phyloP scores from a whole-genome alignment of 768 basidiomycete species.

The Tricholoma matsutake region DNA sequence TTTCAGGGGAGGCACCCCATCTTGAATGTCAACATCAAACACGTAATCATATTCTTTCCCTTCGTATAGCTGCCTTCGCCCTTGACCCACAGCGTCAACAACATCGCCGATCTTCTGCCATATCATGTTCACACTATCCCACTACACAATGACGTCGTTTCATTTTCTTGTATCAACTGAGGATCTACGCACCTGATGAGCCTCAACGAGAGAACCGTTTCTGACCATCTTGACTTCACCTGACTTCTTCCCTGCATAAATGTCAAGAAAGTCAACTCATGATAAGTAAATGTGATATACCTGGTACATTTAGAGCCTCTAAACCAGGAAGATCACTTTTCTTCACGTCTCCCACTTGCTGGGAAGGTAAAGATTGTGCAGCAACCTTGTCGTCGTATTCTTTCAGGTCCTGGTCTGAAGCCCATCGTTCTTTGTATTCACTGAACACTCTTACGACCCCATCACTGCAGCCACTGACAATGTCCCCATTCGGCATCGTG shows the following conservation, averaged over 20 bases:
- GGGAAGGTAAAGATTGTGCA: slow-evolving; percentile 74
- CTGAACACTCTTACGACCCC: slow-evolving; percentile 86
- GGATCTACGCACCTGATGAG: slow-evolving; percentile 68
- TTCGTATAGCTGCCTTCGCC: slow-evolving; percentile 87
- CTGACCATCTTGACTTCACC: slow-evolving; percentile 93
- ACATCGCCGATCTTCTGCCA: slow-evolving; percentile 98
- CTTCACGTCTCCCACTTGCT: slow-evolving; percentile 91
- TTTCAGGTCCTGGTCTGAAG: slow-evolving; percentile 58
- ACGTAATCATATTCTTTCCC: slow-evolving; percentile 98
- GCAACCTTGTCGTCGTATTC: slow-evolving; percentile 75
- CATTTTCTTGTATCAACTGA: neutral
- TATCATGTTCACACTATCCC: slow-evolving; percentile 62
- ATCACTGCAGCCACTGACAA: slow-evolving; percentile 91
- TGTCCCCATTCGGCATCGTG: slow-evolving; percentile 85
- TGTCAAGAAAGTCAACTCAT: neutral
- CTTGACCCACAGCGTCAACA: slow-evolving; percentile 88
- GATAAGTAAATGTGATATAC: slow-evolving; percentile 37
- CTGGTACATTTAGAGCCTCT: slow-evolving; percentile 75
- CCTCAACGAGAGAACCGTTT: slow-evolving; percentile 78
- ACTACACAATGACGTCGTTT: slow-evolving; percentile 43
- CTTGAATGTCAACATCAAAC: slow-evolving; percentile 96
- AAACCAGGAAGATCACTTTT: slow-evolving; percentile 83
- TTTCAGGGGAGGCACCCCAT: slow-evolving; percentile 89
- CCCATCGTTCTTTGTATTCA: slow-evolving; percentile 68
- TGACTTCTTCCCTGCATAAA: slow-evolving; percentile 72